Percentiles rank a stretch among this genome's conserved stretches.
These are phyloP conservation scores for Sporisorium iseilematis-ciliati DNA, from an alignment of 1,284 basidiomycete species.

Conservation along the genomic window DNA sequence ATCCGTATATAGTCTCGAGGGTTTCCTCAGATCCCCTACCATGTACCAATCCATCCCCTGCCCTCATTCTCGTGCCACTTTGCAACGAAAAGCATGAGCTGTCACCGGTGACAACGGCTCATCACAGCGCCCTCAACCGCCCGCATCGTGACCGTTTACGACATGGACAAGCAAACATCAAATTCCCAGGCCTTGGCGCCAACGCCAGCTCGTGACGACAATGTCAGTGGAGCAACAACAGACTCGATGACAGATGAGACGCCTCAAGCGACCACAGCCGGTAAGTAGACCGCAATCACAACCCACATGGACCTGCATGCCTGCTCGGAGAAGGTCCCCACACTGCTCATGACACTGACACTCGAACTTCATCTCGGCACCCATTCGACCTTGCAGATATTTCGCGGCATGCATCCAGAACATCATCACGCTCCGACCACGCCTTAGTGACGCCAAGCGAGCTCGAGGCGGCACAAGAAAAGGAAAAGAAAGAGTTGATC, in stretches of 20 bases:
- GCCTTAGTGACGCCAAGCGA: conserved; percentile 1
- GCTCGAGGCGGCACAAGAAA: conserved; percentile 24
- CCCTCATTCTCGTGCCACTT: not conserved
- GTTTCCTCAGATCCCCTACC: not conserved
- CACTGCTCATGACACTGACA: no score
- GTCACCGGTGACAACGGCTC: not conserved
- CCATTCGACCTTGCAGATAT: conserved; percentile 4
- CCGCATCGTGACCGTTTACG: not conserved
- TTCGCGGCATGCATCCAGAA: conserved; percentile 14
- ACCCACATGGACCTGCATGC: not conserved
- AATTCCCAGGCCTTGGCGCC: conserved; percentile 3
- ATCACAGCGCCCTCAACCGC: not conserved
- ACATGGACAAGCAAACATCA: not conserved
- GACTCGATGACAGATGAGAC: conserved; percentile 2
- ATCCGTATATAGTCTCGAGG: conserved; percentile 5
- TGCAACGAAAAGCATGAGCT: conserved; percentile 2
- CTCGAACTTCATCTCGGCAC: no score
- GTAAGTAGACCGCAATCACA: not conserved
- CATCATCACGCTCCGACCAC: conserved; percentile 2
- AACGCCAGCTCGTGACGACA: not conserved
- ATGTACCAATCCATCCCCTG: not conserved
- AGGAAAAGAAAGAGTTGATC: not conserved
- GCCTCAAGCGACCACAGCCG: conserved; percentile 1
- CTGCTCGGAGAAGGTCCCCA: no score
- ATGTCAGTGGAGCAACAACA: not conserved